Base-by-base conservation (phyloP, 2,329 filamentous ascomycete species). In the Thielaviopsis euricoi region DNA sequence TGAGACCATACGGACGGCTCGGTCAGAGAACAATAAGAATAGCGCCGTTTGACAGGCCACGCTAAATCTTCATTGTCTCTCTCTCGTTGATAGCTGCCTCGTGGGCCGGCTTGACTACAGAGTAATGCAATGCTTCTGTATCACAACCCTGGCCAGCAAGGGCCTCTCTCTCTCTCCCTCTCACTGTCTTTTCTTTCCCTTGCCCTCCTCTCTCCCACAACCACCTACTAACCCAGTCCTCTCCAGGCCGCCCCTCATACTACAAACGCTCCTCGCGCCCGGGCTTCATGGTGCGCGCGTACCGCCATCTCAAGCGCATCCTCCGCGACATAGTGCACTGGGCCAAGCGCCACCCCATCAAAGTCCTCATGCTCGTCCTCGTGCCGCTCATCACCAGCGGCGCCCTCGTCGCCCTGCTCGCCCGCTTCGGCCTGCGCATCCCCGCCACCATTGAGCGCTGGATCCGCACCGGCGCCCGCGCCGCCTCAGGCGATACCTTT, bases 351-450 rank as follows among this genome's bases (percentile, higher is more conserved):
- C 85, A 96, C 72, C 91, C 90, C 0, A 73, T 89, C 67, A 94
- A 94, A 72, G 87, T 95, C 53, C 87, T 96, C 74, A 76, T 87
- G 75, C 79, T 89, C 62, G 85, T 95, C 62, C 79, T 96, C 65
- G 82, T 96, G 79, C 91, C 91, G 10, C 77, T 97, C 59, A 74
- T 96, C 65, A 89, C 85, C 1, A 88, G 88, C 55, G 91, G 91
- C 33, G 85, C 87, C 26, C 72, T 96, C 63, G 83, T 83, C 9
- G 87, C 85, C 52, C 74, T 96, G 51, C 78, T 95, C 52, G 80
- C 81, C 43, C 82, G 83, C 67, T 86, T 96, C 69, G 90, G 90
- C 22, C 75, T 97, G 61, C 78, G 84, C 62, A 70, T 95, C 62
- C 90, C 90, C 0, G 74, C 76, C 5, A 71, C 75, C 13, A 67